Conservation (phyloP, 306 rosid genomes). For the Quercus dentata region DNA sequence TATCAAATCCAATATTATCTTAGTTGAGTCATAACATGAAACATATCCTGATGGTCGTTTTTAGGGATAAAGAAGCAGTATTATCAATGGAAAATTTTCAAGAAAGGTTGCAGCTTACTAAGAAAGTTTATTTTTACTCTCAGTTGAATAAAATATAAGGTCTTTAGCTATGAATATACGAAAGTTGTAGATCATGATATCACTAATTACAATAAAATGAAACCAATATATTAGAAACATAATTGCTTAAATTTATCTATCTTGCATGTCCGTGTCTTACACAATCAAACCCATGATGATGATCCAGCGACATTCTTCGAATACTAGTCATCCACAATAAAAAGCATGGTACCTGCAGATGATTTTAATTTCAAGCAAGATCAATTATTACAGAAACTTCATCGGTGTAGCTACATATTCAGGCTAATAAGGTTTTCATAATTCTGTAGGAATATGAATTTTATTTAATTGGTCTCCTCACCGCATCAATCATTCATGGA, state of each 20-base stretch:
- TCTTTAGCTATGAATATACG: not conserved
- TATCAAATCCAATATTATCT: no score
- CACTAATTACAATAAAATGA: not conserved
- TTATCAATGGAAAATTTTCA: not conserved
- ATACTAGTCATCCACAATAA: conserved; percentile 72
- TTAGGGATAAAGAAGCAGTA: not conserved
- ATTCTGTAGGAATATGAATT: not conserved
- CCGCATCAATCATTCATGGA: not conserved
- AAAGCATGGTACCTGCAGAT: conserved; percentile 80
- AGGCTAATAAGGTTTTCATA: not conserved
- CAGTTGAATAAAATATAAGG: not conserved
- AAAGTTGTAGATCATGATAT: not conserved
- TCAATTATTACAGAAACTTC: conserved; percentile 10
- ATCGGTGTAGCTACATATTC: conserved; percentile 2
- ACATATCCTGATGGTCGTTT: not conserved
- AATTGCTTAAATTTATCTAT: not conserved
- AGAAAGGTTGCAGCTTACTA: not conserved
- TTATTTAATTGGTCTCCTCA: not conserved
- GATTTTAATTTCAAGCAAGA: conserved; percentile 16
- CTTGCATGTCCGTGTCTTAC: conserved; percentile 45
- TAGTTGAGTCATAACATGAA: not conserved
- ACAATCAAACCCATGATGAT: conserved; percentile 75
- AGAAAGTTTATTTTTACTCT: not conserved
- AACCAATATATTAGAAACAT: not conserved
- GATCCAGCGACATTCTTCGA: conserved; percentile 80